Percentiles rank a stretch among this genome's conserved stretches.
These are phyloP conservation scores for Aechmea fasciata DNA, from an alignment of 176 grass and related monocot genomes.

Conservation along the genomic window DNA sequence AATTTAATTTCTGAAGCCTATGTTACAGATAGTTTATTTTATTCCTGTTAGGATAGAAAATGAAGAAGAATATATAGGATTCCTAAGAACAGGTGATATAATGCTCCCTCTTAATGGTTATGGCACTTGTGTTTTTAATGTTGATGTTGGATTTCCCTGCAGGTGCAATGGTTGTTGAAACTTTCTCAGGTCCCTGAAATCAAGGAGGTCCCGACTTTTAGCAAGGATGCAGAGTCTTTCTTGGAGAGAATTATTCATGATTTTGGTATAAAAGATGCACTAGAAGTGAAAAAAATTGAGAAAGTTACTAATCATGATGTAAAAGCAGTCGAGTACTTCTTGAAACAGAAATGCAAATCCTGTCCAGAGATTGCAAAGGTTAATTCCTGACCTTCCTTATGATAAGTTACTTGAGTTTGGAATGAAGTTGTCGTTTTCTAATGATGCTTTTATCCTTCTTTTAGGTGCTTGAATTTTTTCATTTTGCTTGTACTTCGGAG, in stretches of 20 bases:
- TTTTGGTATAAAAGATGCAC: slow-evolving; percentile 53
- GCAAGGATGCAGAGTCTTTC: slow-evolving; percentile 48
- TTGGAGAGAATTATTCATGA: slow-evolving; percentile 52
- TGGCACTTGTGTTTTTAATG: neutral
- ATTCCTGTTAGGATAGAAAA: neutral
- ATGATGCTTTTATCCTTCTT: slow-evolving; percentile 6
- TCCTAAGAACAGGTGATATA: neutral
- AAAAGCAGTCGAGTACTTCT: slow-evolving; percentile 86
- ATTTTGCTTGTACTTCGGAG: slow-evolving; percentile 95
- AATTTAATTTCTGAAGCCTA: slow-evolving; percentile 8
- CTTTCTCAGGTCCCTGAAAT: slow-evolving; percentile 77
- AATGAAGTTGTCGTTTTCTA: neutral
- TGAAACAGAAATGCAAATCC: slow-evolving; percentile 81
- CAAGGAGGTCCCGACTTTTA: slow-evolving; percentile 74
- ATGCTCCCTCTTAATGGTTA: neutral
- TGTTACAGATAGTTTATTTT: neutral
- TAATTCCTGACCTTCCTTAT: neutral
- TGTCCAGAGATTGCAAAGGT: slow-evolving; percentile 76
- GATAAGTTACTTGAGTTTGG: neutral
- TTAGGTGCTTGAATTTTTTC: slow-evolving; percentile 88
- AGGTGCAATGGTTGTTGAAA: slow-evolving; percentile 88
- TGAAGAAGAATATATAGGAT: neutral
- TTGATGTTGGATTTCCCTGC: slow-evolving; percentile 5
- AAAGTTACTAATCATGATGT: slow-evolving; percentile 94
- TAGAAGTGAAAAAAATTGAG: slow-evolving; percentile 82